Percentiles rank a stretch among this genome's conserved stretches.
phyloP scores from a whole-genome alignment of 2,329 filamentous ascomycete species.

The Clathrospora elynae region DNA sequence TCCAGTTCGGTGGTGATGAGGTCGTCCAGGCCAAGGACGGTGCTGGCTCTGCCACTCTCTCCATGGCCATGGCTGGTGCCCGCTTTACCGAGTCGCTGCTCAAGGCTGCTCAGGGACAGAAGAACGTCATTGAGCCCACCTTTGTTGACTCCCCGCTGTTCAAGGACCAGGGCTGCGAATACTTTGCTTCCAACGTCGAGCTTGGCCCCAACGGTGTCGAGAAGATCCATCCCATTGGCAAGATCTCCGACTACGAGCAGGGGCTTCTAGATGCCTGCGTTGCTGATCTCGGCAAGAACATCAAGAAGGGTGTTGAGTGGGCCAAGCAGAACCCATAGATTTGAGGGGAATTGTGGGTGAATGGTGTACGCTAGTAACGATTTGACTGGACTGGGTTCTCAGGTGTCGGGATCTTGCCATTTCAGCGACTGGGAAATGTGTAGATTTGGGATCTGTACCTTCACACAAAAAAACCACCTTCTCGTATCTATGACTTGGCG shows the following conservation, averaged over 20 bases:
- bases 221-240: slow-evolving; percentile 87
- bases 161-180: slow-evolving; percentile 97
- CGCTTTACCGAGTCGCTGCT: slow-evolving; percentile 88
- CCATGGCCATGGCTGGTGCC: slow-evolving; percentile 96
- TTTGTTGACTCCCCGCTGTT: slow-evolving; percentile 97
- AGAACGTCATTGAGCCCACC: slow-evolving; percentile 92
- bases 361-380: slow-evolving; percentile 40
- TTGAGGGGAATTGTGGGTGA: slow-evolving; percentile 5
- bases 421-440: slow-evolving; percentile 23
- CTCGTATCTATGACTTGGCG: not conserved
- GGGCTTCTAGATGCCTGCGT: slow-evolving; percentile 86
- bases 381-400: slow-evolving; percentile 29
- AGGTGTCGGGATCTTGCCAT: slow-evolving; percentile 19
- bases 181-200: slow-evolving; percentile 95
- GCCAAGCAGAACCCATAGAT: slow-evolving; percentile 61
- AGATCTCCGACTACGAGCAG: slow-evolving; percentile 84
- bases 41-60: slow-evolving; percentile 94
- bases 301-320: slow-evolving; percentile 81
- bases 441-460: slow-evolving; percentile 32
- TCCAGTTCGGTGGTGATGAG: slow-evolving; percentile 99
- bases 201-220: slow-evolving; percentile 95
- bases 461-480: slow-evolving; percentile 27
- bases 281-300: slow-evolving; percentile 87
- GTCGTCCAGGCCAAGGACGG: slow-evolving; percentile 99
- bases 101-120: slow-evolving; percentile 89